Evolutionary conservation across 148 eudicot genomes (phyloP), one percentile per base, ranked within the genome.

Genomic region (Diospyros kaki): DNA sequence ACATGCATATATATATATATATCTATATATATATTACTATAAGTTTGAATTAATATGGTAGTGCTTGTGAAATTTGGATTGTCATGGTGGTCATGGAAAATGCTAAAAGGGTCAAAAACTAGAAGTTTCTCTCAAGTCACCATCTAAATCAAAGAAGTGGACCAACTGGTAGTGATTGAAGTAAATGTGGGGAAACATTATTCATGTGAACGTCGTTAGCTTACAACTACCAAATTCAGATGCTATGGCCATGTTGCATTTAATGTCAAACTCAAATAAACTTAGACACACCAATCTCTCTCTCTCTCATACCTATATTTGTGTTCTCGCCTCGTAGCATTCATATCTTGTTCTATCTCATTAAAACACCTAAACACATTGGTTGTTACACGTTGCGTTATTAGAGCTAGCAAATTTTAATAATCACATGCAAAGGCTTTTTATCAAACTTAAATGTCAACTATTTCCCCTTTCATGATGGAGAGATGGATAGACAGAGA

Each of bases 121-220:
- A 28, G 0, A 28, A 28, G 28, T 28, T 28, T 12, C 41, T 60
- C 66, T 75, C 71, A 66, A 44, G 70, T 64, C 80, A 6, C 54
- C 71, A 54, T 77, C 80, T 52, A 18, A 77, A 63, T 64, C 53
- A 64, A 77, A 54, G 62, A 64, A 40, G 75, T 71, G 80, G 80
- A 77, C 80, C 80, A 62, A 43, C 53, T 63, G 75, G 65, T 55
- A 71, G 80, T 28, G 75, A 64, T 44, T 71, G 75, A 77, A 77
- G 71, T 70, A 64, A 77, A 62, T 28, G 28, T 64, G 75, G 38
- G 28, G 44, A 65, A 65, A 77, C 80, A 77, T 63, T 71, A 64
- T 46, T 71, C 80, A 54, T 64, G 80, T 77, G 80, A 64, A 71
- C 80, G 71, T 77, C 75, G 69, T 71, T 54, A 55, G 55, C 80